Evolutionary conservation across 1,284 basidiomycete species (phyloP).

Genomic region (Apiotrichum montevideense): DNA sequence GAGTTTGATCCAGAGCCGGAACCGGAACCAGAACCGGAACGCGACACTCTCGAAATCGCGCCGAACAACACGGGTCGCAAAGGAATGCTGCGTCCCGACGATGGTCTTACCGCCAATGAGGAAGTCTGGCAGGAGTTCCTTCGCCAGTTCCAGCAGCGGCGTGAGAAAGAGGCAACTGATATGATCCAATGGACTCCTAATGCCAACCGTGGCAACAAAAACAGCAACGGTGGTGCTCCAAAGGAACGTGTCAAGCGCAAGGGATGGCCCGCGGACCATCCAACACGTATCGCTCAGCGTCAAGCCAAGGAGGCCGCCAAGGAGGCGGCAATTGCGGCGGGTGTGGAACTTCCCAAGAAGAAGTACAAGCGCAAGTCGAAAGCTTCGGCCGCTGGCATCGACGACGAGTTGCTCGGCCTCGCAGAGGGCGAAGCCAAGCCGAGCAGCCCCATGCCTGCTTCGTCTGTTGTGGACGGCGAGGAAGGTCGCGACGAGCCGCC

Average conservation of each 20-base stretch:
- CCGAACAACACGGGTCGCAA: constrained; percentile 5
- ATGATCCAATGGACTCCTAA: constrained; percentile 17
- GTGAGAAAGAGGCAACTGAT: constrained; percentile 33
- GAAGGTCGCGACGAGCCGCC: constrained; percentile 8
- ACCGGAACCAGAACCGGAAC: background rate
- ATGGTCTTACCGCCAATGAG: constrained; percentile 29
- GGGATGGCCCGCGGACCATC: constrained; percentile 28
- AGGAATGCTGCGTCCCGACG: constrained; percentile 21
- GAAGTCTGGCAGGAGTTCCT: constrained; percentile 38
- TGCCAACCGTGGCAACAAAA: constrained; percentile 8
- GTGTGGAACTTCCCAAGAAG: constrained; percentile 17
- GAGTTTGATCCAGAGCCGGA: constrained; percentile 3
- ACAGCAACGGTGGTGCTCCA: background rate
- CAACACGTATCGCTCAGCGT: constrained; percentile 25
- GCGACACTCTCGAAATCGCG: background rate
- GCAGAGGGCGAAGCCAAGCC: constrained; percentile 24
- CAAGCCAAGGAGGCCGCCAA: constrained; percentile 30
- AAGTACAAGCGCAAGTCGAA: constrained; percentile 26
- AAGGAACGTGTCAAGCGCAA: constrained; percentile 22
- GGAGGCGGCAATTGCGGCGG: constrained; percentile 24
- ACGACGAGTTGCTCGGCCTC: constrained; percentile 41
- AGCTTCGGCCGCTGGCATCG: constrained; percentile 22
- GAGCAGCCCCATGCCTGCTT: constrained; percentile 10
- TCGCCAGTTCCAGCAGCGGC: constrained; percentile 31
- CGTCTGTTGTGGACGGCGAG: constrained; percentile 14